Conservation (phyloP, 1,284 basidiomycete species). For the Meripilus lineatus region DNA sequence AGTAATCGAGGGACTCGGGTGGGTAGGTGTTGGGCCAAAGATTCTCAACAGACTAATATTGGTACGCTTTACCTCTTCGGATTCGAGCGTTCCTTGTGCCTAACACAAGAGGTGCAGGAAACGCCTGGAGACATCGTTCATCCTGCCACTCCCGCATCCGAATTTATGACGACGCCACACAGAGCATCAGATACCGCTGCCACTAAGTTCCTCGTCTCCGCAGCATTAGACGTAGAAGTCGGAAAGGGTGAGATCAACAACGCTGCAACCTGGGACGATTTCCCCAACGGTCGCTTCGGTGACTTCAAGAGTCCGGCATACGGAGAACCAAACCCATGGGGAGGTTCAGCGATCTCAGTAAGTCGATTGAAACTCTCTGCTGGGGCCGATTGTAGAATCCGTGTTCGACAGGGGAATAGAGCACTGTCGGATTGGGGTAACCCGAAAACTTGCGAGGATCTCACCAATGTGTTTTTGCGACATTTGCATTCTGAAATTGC, state of each 20-base stretch:
- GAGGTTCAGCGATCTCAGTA: conserved; percentile 53
- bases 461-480: conserved; percentile 76
- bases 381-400: not conserved
- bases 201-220: conserved; percentile 37
- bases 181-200: conserved; percentile 57
- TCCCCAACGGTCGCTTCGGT: conserved; percentile 98
- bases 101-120: conserved; percentile 15
- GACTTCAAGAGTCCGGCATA: conserved; percentile 97
- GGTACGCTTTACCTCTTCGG: conserved; percentile 38
- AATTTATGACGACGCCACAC: conserved; percentile 55
- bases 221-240: conserved; percentile 44
- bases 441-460: conserved; percentile 66
- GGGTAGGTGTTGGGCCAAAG: conserved; percentile 44
- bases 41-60: conserved; percentile 64
- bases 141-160: conserved; percentile 22
- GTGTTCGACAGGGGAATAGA: conserved; percentile 49
- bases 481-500: conserved; percentile 71
- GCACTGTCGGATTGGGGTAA: conserved; percentile 78
- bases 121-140: conserved; percentile 13
- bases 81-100: not conserved
- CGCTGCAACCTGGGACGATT: conserved; percentile 92
- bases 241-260: conserved; percentile 71
- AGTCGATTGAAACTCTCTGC: conserved; percentile 15
- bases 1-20: conserved; percentile 78
- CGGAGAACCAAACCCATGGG: conserved; percentile 77